Evolutionary conservation across 2,329 filamentous ascomycete genomes (phyloP), one percentile per base, ranked within the genome.

Genomic region (Arthrobotrys iridis): DNA sequence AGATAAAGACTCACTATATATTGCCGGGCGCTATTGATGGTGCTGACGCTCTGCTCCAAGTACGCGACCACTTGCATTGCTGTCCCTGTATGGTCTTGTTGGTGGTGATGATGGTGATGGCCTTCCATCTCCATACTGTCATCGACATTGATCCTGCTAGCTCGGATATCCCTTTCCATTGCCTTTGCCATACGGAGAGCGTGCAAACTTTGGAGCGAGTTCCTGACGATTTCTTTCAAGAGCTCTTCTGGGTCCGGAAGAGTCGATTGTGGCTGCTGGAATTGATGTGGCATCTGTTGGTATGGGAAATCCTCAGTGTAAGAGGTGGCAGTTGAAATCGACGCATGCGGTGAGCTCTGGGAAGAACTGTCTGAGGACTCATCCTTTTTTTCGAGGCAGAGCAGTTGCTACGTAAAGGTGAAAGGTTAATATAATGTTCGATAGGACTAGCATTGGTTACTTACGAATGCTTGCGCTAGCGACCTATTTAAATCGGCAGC

Each of bases 401-500:
- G 63, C 0, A 75, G 71, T 26, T 60, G 63, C 71, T 75, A 33
- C 4, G 26, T 7, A 8, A 24, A 5, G 15, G 30, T 3, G 1
- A 18, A 7, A 30, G 15, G 30, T 63, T 55, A 62, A 13, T 40
- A 18, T 48, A 20, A 48, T 35, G 3, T 10, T 15, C 28, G 20
- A 30, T 3, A 28, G 26, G 30, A 13, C 3, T n/a, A 45, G 2
- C 13, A 33, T 22, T 2, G 20, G 24, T 7, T 40, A 74, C 71
- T 58, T 67, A 75, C 71, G n/a, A 75, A 68, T 10, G 71, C 71
- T 52, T 75, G 71, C 5, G 71, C 71, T n/a, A 75, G 24, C 1
- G 71, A 68, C 24, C 67, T 59, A n/a, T 75, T 75, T 18, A 75
- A 45, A 41, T 75, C 71, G 35, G 66, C 71, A n/a, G 64, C 71